These are phyloP conservation scores for Sisymbrium altissimum DNA, from an alignment of 345 rosid species.

Conservation along the genomic window DNA sequence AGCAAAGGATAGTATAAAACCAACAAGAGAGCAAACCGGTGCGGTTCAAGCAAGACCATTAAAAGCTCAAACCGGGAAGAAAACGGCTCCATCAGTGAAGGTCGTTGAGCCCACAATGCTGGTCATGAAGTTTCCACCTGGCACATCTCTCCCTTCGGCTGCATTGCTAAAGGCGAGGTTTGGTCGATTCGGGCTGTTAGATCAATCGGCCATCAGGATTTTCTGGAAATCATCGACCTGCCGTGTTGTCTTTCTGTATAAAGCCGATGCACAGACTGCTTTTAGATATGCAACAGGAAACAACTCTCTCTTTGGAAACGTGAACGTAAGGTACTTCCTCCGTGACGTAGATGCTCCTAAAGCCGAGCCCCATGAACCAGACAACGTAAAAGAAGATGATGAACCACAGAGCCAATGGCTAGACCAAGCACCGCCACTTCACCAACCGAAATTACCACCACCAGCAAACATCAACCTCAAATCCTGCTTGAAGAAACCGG, in stretches of 20 bases:
- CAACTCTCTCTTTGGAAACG: slow-evolving; percentile 66
- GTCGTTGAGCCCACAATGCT: slow-evolving; percentile 93
- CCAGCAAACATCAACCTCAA: slow-evolving; percentile 54
- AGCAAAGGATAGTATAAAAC: slow-evolving; percentile 36
- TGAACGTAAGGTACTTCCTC: slow-evolving; percentile 59
- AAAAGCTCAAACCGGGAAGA: slow-evolving; percentile 48
- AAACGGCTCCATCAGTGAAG: slow-evolving; percentile 42
- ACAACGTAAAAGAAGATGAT: slow-evolving; percentile 35
- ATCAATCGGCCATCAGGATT: slow-evolving; percentile 79
- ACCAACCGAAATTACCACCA: slow-evolving; percentile 38
- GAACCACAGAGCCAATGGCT: slow-evolving; percentile 22
- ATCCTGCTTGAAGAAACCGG: slow-evolving; percentile 78
- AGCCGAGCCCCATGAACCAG: slow-evolving; percentile 46
- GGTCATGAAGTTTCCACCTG: slow-evolving; percentile 94
- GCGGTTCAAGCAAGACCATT: slow-evolving; percentile 35
- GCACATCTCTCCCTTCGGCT: slow-evolving; percentile 80
- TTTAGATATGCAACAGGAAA: slow-evolving; percentile 64
- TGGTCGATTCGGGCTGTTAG: slow-evolving; percentile 90
- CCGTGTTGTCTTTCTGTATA: slow-evolving; percentile 87
- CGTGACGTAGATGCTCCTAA: slow-evolving; percentile 71
- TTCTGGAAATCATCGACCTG: slow-evolving; percentile 91
- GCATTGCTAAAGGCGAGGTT: slow-evolving; percentile 88
- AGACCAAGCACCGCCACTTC: slow-evolving; percentile 38
- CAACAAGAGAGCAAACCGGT: slow-evolving; percentile 43
- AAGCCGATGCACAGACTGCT: slow-evolving; percentile 82